Evolutionary conservation across 2,329 filamentous ascomycete genomes (phyloP), one percentile per base, ranked within the genome.

Genomic region (Cladorrhinum sp.): DNA sequence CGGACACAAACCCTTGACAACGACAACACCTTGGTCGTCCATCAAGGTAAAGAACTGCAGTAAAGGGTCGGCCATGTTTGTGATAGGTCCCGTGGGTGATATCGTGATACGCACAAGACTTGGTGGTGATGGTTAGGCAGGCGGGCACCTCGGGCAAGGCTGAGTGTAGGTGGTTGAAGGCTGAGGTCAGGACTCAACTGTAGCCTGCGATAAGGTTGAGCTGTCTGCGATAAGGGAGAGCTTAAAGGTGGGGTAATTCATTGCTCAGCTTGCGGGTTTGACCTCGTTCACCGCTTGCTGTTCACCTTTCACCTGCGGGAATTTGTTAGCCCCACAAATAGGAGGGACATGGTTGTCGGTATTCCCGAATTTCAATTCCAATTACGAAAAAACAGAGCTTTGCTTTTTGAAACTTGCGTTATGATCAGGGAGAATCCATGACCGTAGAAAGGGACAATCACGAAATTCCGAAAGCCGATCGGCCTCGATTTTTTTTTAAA

Each of bases 11-110:
- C 82, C 81, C 74, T 72, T 74, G 50, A 85, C 80, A 52, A 85
- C 71, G 57, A 79, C 67, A 54, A 75, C 74, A 36, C 77, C 80
- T 64, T 79, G 73, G 61, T 75, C 74, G 59, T 76, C 76, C 74
- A 82, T 80, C 62, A 75, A 65, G 57, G 75, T 74, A 64, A 84
- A 81, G 69, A 79, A 83, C 30, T 67, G 66, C 56, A 76, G 67
- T 56, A 80, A 66, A 20, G 73, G 66, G 59, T 74, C 69, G 53
- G 76, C 69, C 74, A 81, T 81, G 62, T 68, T 73, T 63, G 30
- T 21, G 20, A 16, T 36, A 36, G 33, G 33, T 10, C 33, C 33
- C 33, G 14, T 10, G 9, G 9, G 12, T 36, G 33, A 9, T 36
- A 36, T 28, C 12, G 33, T 36, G 33, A 36, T 36, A 36, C 33